Conservation (phyloP, 805 yeast genomes). For the Wickerhamomyces pijperi region DNA sequence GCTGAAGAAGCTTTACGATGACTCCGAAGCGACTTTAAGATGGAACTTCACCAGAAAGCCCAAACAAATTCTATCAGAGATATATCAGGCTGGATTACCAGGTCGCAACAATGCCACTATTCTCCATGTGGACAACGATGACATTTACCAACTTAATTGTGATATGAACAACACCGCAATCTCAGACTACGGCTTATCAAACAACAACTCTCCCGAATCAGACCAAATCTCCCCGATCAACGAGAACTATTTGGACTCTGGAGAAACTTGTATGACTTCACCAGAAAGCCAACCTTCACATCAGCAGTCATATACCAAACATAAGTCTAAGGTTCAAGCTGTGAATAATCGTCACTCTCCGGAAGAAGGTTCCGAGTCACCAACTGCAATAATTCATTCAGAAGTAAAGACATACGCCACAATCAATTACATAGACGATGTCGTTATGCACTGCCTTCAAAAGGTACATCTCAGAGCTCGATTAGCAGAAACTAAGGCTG, state of each 20-base stretch:
- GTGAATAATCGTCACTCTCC: no score
- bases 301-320: not conserved
- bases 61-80: not conserved
- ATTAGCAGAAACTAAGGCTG: constrained; percentile 32
- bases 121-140: no score
- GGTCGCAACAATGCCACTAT: no score
- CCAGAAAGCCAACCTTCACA: constrained; percentile 3
- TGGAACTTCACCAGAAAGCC: constrained; percentile 14
- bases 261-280: constrained; percentile 14
- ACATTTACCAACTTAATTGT: not conserved
- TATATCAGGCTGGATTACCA: not conserved
- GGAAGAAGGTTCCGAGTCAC: not conserved
- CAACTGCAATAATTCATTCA: constrained; percentile 2
- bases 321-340: not conserved
- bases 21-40: constrained; percentile 14
- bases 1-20: constrained; percentile 18
- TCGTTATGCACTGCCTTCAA: constrained; percentile 32
- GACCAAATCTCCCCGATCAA: constrained; percentile 9
- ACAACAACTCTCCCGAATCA: constrained; percentile 7
- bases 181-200: not conserved
- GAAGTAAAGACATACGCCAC: not conserved
- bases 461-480: constrained; percentile 42
- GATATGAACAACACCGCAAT: constrained; percentile 1
- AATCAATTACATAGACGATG: constrained; percentile 28
- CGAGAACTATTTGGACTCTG: constrained; percentile 4